These are phyloP conservation scores for Vicia villosa DNA, from an alignment of 306 rosid species.

Conservation along the genomic window DNA sequence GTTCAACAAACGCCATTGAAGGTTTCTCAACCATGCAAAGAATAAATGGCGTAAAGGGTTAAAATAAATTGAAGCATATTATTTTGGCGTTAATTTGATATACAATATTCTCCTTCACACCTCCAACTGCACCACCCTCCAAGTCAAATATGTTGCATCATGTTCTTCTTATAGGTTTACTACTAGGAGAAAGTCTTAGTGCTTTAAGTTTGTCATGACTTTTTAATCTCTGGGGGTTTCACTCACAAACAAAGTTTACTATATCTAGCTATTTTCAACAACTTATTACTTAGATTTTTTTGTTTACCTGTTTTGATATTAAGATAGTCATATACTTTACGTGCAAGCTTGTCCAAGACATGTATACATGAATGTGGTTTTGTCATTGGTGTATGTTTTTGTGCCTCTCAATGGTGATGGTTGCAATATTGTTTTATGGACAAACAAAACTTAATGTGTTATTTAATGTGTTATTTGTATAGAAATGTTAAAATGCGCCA, in stretches of 20 bases:
- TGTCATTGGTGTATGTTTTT: conserved; percentile 16
- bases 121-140: conserved; percentile 80
- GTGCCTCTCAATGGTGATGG: not conserved
- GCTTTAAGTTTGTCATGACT: conserved; percentile 26
- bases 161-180: too few species aligned
- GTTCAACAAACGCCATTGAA: conserved; percentile 51
- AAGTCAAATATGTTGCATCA: conserved; percentile 61
- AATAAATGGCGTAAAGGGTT: conserved; percentile 35
- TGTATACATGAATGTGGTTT: conserved; percentile 11
- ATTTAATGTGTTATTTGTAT: too few species aligned
- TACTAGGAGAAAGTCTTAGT: too few species aligned
- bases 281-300: conserved; percentile 35
- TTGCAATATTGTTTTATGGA: not conserved
- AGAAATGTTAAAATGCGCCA: too few species aligned
- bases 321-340: conserved; percentile 39
- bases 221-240: conserved; percentile 33
- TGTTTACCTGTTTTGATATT: conserved; percentile 48
- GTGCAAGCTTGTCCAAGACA: conserved; percentile 31
- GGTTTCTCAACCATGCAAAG: conserved; percentile 63
- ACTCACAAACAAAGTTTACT: conserved; percentile 27
- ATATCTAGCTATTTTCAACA: conserved; percentile 41
- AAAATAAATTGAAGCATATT: conserved; percentile 25
- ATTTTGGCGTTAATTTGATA: conserved; percentile 57
- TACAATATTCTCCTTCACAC: conserved; percentile 65
- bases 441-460: not conserved